Base-by-base conservation (phyloP, 2,329 filamentous ascomycete species). In the Fusarium cicatricum region DNA sequence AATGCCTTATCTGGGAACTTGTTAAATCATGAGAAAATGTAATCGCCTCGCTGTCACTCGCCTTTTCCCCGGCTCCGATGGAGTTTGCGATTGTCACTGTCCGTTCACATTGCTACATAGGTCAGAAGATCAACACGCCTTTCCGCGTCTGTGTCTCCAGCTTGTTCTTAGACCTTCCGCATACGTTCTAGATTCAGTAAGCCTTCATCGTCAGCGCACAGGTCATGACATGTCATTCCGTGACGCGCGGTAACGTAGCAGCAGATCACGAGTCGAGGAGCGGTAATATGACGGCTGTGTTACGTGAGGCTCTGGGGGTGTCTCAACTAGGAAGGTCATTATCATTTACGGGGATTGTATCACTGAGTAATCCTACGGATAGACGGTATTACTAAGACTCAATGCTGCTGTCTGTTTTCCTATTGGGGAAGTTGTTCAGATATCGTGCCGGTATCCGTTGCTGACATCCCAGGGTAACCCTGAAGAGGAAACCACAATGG, bases 291-390 rank as follows among this genome's bases (percentile, higher is more conserved):
- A 32, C 29, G 33, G 43, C n/a, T 55, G 51, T 58, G 54, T 37
- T 43, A 29, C 32, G 21, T 40, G 15, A 37, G 55, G 39, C 19
- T 56, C 42, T 37, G 33, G 38, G 38, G 39, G 42, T 29, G 45
- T 48, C 55, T 62, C 47, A 36, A 62, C 54, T 15, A 15, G 55
- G 55, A 63, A 60, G 50, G 45, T 60, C 59, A 34, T 62, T 55
- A 36, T 36, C 53, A 17, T n/a, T 23, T n/a, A 40, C 16, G 15
- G 14, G 17, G 15, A 11, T 39, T 47, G 47, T 26, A 26, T 26
- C 23, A 7, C 2, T 26, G 23, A 26, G 6, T 26, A 10, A 26
- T 26, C 7, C 21, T 10, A 26, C 23, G 3, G 23, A 4, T 37
- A 37, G 23, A 14, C n/a, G 33, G 42, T 37, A 41, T 62, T 62